phyloP scores from a whole-genome alignment of 441 rosid genomes.

The Melastoma candidum region DNA sequence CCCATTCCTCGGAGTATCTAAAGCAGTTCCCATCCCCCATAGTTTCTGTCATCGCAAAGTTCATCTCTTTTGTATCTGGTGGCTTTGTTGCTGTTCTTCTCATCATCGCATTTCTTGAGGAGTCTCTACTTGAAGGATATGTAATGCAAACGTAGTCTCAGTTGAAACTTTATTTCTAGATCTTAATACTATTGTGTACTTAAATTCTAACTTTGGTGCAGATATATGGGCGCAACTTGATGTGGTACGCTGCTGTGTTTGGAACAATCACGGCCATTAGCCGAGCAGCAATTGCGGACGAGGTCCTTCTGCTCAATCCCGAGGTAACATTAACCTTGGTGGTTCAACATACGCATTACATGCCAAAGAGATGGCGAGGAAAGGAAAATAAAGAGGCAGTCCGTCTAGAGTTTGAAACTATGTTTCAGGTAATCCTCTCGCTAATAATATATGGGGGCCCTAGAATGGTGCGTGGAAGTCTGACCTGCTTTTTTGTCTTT shows the following conservation, averaged over 20 bases:
- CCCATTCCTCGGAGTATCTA: conserved; percentile 79
- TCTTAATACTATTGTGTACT: too few relatives aligned
- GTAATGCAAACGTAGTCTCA: conserved; percentile 27
- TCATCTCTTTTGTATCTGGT: conserved; percentile 94
- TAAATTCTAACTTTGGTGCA: conserved; percentile 16
- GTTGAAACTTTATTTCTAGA: too few relatives aligned
- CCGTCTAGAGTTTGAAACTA: conserved; percentile 73
- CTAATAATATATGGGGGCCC: too few relatives aligned
- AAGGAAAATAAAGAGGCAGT: conserved; percentile 75
- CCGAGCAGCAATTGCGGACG: conserved; percentile 82
- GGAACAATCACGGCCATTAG: conserved; percentile 96
- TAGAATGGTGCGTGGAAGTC: too few relatives aligned
- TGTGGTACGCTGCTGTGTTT: conserved; percentile 99
- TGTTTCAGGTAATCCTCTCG: conserved; percentile 63
- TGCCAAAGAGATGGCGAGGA: conserved; percentile 98
- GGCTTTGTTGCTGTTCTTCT: conserved; percentile 94
- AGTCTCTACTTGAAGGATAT: conserved; percentile 97
- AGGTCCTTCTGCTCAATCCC: conserved; percentile 78
- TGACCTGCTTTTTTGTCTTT: too few relatives aligned
- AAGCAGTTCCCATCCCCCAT: conserved; percentile 91
- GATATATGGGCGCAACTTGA: conserved; percentile 95
- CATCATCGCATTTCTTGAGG: conserved; percentile 97
- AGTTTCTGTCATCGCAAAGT: conserved; percentile 82
- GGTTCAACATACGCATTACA: conserved; percentile 87
- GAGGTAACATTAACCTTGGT: conserved; percentile 84